These are phyloP conservation scores for Exophiala mesophila DNA, from an alignment of 2,329 filamentous ascomycete genomes.

Conservation along the genomic window DNA sequence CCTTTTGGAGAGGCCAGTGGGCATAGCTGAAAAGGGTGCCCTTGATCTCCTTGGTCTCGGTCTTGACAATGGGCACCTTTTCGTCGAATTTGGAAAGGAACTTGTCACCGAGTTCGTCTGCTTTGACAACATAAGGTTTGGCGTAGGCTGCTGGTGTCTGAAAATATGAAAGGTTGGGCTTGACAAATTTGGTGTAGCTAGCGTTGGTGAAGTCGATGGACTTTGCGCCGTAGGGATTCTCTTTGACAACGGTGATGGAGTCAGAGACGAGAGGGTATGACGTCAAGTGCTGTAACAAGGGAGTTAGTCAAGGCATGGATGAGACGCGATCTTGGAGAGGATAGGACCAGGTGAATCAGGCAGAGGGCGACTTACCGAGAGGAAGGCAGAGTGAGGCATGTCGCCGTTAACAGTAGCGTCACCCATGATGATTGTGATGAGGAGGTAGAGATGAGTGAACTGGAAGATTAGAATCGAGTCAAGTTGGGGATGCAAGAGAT, in stretches of 20 bases:
- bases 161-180: constrained; percentile 73
- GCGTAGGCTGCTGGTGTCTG: constrained; percentile 75
- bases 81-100: constrained; percentile 66
- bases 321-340: too few relatives aligned
- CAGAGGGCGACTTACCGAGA: constrained; percentile 27
- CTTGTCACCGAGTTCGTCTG: constrained; percentile 69
- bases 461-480: constrained; percentile 2
- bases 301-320: constrained; percentile 8
- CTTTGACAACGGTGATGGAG: constrained; percentile 70
- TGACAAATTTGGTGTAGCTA: constrained; percentile 70
- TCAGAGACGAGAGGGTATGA: constrained; percentile 81
- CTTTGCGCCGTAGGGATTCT: constrained; percentile 76
- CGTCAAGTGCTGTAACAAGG: constrained; percentile 62
- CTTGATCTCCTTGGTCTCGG: constrained; percentile 67
- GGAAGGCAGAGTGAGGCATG: constrained; percentile 37
- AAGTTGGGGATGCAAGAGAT: not conserved
- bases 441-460: constrained; percentile 1
- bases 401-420: constrained; percentile 47
- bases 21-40: constrained; percentile 58
- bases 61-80: constrained; percentile 68
- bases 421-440: constrained; percentile 34
- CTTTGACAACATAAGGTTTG: constrained; percentile 77
- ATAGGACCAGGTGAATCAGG: constrained; percentile 7
- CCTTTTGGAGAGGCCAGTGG: constrained; percentile 59
- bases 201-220: constrained; percentile 70